Evolutionary conservation across 169 alveolate species (phyloP), one percentile per base, ranked within the genome.

Genomic region (Amoebophrya sp.): DNA sequence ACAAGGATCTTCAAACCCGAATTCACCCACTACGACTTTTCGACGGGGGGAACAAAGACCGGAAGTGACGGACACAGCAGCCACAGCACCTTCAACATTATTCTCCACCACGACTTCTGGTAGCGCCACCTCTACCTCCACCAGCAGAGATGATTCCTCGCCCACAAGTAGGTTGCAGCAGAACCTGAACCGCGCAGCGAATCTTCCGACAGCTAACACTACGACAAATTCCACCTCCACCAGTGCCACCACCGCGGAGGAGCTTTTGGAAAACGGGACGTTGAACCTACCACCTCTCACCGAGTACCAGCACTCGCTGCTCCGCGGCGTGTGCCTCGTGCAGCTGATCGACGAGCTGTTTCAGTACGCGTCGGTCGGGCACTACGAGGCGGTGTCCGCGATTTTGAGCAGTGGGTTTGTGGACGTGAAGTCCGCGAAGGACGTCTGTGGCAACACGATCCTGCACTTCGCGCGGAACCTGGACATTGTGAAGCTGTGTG

Each of bases 261-360:
- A 47, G 66, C 29, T 47, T 18, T 7, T 18, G 7, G 66, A 47
- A 12, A 47, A 47, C 18, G 66, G 66, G 7, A n/a, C n/a, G n/a
- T 47, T 47, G 66, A 66, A 3, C 29, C 83, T n/a, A 25, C 83
- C 83, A 25, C 83, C 35, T 0, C 35, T 66, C 32, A 66, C 83
- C 35, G 83, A 18, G 83, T n/a, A 66, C 18, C 83, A 66, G 83
- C 83, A 66, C 38, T 25, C 38, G 10, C 83, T 66, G 39, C 35
- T 66, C 2, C 83, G 83, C 38, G 29, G 39, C 32, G 83, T 66
- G 12, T 66, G 83, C 35, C 12, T 66, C 10, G 29, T 1, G 39
- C 83, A 66, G 35, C 83, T 66, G 83, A 66, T 66, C 83, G 83
- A 66, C 83, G 83, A 66, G 35, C 83, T 66, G 39, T 66, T 66